Evolutionary conservation across 164 flowering plant genomes (phyloP).

Genomic region (Nymphaea thermarum): DNA sequence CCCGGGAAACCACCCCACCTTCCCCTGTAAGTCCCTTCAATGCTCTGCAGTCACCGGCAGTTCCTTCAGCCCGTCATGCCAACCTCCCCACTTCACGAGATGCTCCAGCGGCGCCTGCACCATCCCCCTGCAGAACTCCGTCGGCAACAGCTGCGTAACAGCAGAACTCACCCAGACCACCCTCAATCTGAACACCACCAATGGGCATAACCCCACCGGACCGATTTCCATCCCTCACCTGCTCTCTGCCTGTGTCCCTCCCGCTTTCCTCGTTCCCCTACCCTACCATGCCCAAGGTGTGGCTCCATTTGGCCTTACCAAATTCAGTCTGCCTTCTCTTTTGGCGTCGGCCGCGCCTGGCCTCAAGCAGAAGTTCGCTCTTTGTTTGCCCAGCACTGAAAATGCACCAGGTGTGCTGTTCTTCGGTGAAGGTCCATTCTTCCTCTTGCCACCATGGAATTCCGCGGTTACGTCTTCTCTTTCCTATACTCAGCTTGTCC

Average conservation of each 20-base stretch:
- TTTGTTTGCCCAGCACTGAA: constrained; percentile 21
- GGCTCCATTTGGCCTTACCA: constrained; percentile 19
- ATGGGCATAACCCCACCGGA: constrained; percentile 11
- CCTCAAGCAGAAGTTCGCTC: constrained; percentile 12
- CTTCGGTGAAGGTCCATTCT: constrained; percentile 23
- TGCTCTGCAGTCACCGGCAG: constrained; percentile 8
- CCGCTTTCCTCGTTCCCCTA: constrained; percentile 10
- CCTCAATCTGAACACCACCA: constrained; percentile 13
- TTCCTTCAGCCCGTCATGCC: constrained; percentile 7
- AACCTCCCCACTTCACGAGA: background rate
- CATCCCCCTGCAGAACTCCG: constrained; percentile 14
- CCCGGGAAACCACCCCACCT: constrained; percentile 7
- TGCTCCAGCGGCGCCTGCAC: constrained; percentile 10
- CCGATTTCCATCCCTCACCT: constrained; percentile 6
- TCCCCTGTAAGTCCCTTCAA: constrained; percentile 8
- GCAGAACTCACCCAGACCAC: constrained; percentile 11
- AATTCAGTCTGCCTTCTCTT: constrained; percentile 14
- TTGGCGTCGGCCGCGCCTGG: constrained; percentile 6
- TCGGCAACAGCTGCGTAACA: constrained; percentile 11
- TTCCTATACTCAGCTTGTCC: constrained; percentile 18
- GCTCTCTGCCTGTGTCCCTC: constrained; percentile 20
- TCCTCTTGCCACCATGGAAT: constrained; percentile 10
- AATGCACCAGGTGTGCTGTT: constrained; percentile 14
- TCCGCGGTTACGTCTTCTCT: constrained; percentile 8
- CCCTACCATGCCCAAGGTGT: constrained; percentile 16